Percentiles rank a stretch among this genome's conserved stretches.
phyloP scores from a whole-genome alignment of 768 basidiomycete species.

The Leccinellum rugosiceps region DNA sequence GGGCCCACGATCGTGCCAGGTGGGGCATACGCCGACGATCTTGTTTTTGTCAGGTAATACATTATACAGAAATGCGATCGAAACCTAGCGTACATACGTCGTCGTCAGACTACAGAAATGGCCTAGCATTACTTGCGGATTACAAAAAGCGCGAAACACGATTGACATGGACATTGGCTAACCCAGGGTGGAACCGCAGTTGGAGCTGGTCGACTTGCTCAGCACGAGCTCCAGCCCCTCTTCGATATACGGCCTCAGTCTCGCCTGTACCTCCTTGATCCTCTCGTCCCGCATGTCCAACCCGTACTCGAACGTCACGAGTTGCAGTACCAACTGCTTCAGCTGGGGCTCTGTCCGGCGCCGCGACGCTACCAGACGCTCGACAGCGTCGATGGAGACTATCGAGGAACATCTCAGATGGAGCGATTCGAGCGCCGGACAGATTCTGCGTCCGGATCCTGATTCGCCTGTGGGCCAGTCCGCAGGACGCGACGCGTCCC shows the following conservation, averaged over 20 bases:
- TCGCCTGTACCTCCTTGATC: slow-evolving; percentile 16
- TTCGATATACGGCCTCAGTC: slow-evolving; percentile 19
- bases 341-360: slow-evolving; percentile 9
- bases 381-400: slow-evolving; percentile 22
- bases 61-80: too few relatives aligned
- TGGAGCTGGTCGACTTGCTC: slow-evolving; percentile 20
- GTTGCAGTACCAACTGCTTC: slow-evolving; percentile 21
- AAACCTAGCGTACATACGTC: too few relatives aligned
- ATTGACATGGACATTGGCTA: too few relatives aligned
- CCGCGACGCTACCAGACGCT: slow-evolving; percentile 26
- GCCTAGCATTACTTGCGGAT: too few relatives aligned
- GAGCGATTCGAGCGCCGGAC: slow-evolving; percentile 24
- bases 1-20: too few relatives aligned
- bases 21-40: too few relatives aligned
- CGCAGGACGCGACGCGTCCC: neutral
- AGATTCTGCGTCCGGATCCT: slow-evolving; percentile 1
- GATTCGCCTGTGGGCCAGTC: neutral
- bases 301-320: slow-evolving; percentile 30
- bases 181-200: too few relatives aligned
- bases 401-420: slow-evolving; percentile 24
- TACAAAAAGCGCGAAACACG: too few relatives aligned
- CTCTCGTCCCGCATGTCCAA: slow-evolving; percentile 27
- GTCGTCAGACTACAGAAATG: too few relatives aligned
- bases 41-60: too few relatives aligned
- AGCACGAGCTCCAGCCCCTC: slow-evolving; percentile 20